These are phyloP conservation scores for Fibroporia radiculosa DNA, from an alignment of 768 basidiomycete species.

Conservation along the genomic window DNA sequence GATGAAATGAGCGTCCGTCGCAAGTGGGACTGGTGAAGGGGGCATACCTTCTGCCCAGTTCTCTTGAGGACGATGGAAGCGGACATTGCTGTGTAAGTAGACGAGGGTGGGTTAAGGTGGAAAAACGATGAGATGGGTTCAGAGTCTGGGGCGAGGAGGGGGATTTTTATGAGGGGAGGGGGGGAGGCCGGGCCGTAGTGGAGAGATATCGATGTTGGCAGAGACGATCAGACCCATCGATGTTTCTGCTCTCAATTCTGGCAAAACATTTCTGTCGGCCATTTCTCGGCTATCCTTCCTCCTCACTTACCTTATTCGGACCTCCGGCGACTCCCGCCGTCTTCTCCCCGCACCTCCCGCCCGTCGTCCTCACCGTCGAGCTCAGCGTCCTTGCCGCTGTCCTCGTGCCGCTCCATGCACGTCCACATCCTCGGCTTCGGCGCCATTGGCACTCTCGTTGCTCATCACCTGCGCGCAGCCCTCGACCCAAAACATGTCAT, in stretches of 20 bases:
- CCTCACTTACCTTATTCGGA: not conserved
- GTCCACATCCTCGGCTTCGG: constrained; percentile 77
- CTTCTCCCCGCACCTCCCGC: no score
- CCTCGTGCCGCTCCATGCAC: constrained; percentile 39
- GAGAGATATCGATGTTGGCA: not conserved
- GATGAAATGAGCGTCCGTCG: not conserved
- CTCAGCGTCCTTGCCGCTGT: constrained; percentile 1
- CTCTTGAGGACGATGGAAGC: constrained; percentile 47
- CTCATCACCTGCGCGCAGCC: constrained; percentile 66
- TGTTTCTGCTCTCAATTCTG: constrained; percentile 1
- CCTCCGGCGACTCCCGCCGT: not conserved
- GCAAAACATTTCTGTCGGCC: not conserved
- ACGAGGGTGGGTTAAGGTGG: no score
- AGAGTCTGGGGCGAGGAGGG: constrained; percentile 6
- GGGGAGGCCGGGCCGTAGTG: constrained; percentile 4
- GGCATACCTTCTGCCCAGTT: constrained; percentile 48
- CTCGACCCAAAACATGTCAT: constrained; percentile 47
- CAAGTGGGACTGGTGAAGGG: not conserved
- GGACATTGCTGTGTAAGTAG: constrained; percentile 34
- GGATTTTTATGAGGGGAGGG: constrained; percentile 6
- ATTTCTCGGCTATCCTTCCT: not conserved
- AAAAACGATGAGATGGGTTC: constrained; percentile 7
- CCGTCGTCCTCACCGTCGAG: no score
- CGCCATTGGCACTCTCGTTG: constrained; percentile 74
- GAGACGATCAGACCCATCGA: constrained; percentile 8